phyloP scores from a whole-genome alignment of 176 grass and related monocot genomes.

The Musa itinerans region DNA sequence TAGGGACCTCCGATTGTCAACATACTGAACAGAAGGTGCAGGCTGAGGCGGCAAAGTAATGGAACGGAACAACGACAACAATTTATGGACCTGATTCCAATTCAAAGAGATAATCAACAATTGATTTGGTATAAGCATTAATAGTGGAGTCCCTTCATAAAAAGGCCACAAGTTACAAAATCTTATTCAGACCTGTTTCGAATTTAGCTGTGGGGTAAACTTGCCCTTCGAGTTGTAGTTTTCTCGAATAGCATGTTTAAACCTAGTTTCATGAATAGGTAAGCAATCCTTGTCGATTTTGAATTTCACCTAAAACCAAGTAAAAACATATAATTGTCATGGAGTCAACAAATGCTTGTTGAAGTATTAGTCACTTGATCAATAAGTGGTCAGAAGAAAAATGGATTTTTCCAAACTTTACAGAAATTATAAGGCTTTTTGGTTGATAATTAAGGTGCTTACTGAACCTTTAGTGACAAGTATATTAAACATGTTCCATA shows the following conservation, averaged over 20 bases:
- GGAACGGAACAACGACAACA: conserved; percentile 39
- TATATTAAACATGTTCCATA: too few relatives aligned
- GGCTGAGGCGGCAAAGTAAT: conserved; percentile 23
- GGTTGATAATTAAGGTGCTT: too few relatives aligned
- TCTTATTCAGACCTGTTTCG: conserved; percentile 33
- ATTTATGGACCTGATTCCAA: conserved; percentile 43
- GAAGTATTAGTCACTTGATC: background rate
- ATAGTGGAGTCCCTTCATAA: background rate
- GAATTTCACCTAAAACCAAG: conserved; percentile 61
- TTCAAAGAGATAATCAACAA: conserved; percentile 3
- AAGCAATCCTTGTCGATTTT: conserved; percentile 56
- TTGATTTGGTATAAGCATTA: background rate
- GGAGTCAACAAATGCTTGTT: background rate
- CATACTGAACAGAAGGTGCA: conserved; percentile 15
- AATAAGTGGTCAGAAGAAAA: background rate
- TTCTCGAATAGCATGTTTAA: conserved; percentile 54
- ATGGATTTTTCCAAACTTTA: background rate
- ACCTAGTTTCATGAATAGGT: conserved; percentile 45
- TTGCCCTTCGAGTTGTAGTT: conserved; percentile 50
- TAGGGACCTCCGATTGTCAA: conserved; percentile 18
- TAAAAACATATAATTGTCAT: background rate
- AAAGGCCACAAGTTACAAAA: background rate
- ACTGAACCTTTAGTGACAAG: too few relatives aligned
- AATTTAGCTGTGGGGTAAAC: conserved; percentile 60
- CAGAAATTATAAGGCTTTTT: background rate